A percentile compares a stretch with the other conserved stretches of the same genome.
Evolutionary conservation across 805 yeast species (phyloP).

Genomic region (Monosporozyma unispora): DNA sequence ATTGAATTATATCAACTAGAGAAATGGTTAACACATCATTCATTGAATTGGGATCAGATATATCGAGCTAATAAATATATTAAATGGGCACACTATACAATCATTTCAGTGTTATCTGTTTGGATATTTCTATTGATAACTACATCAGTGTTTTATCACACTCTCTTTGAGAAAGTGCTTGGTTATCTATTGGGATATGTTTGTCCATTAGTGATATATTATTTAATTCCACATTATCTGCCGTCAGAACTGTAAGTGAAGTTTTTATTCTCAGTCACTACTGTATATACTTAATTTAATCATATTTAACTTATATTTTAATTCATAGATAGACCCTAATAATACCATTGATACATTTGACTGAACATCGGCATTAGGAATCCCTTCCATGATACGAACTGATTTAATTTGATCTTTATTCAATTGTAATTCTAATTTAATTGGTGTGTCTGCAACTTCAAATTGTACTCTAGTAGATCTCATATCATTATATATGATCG

Average conservation of each 20-base stretch:
- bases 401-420: slow-evolving; percentile 14
- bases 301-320: slow-evolving; percentile 11
- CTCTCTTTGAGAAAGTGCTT: slow-evolving; percentile 58
- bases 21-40: not conserved
- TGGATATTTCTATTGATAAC: slow-evolving; percentile 58
- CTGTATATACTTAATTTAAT: not conserved
- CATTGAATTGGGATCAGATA: not conserved
- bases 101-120: slow-evolving; percentile 15
- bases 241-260: not conserved
- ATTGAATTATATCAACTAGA: slow-evolving; percentile 22
- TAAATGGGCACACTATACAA: slow-evolving; percentile 4
- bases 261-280: no score
- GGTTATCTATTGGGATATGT: slow-evolving; percentile 60
- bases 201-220: slow-evolving; percentile 41
- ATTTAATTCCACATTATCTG: slow-evolving; percentile 13
- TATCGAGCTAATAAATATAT: not conserved
- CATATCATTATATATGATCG: slow-evolving; percentile 15
- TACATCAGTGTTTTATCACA: slow-evolving; percentile 80
- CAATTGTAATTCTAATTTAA: slow-evolving; percentile 13
- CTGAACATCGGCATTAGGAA: slow-evolving; percentile 4
- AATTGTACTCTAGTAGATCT: slow-evolving; percentile 14
- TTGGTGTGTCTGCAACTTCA: not conserved
- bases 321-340: slow-evolving; percentile 18
- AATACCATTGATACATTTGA: slow-evolving; percentile 11
- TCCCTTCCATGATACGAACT: slow-evolving; percentile 8